Percentiles rank a stretch among this genome's conserved stretches.
These are phyloP conservation scores for Plantago major DNA, from an alignment of 257 asterid species.

Conservation along the genomic window DNA sequence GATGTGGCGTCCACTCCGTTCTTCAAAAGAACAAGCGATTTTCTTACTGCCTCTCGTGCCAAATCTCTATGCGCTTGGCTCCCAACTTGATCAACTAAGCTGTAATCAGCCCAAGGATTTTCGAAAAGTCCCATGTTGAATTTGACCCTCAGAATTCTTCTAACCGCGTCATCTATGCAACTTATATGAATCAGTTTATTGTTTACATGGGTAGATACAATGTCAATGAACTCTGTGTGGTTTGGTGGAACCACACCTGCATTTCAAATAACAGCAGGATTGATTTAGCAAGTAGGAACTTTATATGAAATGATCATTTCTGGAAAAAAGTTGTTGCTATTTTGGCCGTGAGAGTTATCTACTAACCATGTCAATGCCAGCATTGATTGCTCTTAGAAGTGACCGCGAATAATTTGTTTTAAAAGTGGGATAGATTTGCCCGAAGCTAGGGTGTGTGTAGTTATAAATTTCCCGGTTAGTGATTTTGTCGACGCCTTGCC, in stretches of 20 bases:
- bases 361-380: slow-evolving; percentile 3
- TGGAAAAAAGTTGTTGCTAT: no score
- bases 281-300: not conserved
- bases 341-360: not conserved
- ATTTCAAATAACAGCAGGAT: not conserved
- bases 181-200: not conserved
- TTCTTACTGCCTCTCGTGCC: slow-evolving; percentile 2
- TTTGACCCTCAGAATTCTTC: not conserved
- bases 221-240: slow-evolving; percentile 4
- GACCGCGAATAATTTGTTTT: not conserved
- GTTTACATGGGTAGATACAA: not conserved
- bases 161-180: not conserved
- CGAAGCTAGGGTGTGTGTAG: slow-evolving; percentile 1
- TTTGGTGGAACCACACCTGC: not conserved
- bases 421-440: not conserved
- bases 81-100: slow-evolving; percentile 7
- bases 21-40: slow-evolving; percentile 1
- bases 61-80: slow-evolving; percentile 5
- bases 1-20: not conserved
- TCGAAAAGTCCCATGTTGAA: slow-evolving; percentile 7
- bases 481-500: slow-evolving; percentile 6
- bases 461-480: not conserved
- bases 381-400: slow-evolving; percentile 6
- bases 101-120: not conserved
- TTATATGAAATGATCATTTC: not conserved